Percentiles rank a stretch among this genome's conserved stretches.
These are phyloP conservation scores for Kazachstania martiniae DNA, from an alignment of 805 yeast species.

Conservation along the genomic window DNA sequence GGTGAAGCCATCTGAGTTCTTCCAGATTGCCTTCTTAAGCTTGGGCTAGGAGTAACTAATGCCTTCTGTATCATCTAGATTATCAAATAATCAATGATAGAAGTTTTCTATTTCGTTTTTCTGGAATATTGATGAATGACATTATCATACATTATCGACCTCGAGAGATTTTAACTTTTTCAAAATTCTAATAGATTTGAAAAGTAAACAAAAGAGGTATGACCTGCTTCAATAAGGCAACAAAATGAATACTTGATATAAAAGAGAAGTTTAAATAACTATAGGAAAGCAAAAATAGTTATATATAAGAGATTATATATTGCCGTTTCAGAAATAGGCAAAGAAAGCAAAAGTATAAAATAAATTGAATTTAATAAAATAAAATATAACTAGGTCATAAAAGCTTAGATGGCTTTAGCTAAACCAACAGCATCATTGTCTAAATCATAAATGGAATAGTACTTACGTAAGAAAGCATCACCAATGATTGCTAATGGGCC, in stretches of 20 bases:
- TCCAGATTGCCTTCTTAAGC: slow-evolving; percentile 11
- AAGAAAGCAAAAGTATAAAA: not conserved
- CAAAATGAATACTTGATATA: no score
- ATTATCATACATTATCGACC: not conserved
- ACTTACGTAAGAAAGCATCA: slow-evolving; percentile 92
- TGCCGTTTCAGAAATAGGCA: no score
- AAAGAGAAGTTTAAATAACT: no score
- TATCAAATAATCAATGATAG: not conserved
- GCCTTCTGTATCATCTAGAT: slow-evolving; percentile 18
- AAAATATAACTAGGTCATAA: not conserved
- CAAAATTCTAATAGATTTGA: not conserved
- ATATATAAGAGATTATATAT: no score
- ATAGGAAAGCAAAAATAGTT: no score
- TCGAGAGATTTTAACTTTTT: not conserved
- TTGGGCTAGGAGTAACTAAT: no score
- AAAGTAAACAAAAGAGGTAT: not conserved
- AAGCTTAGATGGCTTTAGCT: slow-evolving; percentile 53
- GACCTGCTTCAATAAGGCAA: no score
- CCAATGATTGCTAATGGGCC: slow-evolving; percentile 96
- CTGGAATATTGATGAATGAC: not conserved
- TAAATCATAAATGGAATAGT: slow-evolving; percentile 88
- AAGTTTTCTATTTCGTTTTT: not conserved
- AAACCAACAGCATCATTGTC: slow-evolving; percentile 90
- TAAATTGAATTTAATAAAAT: not conserved
- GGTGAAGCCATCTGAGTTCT: slow-evolving; percentile 5